These are phyloP conservation scores for Vanrija humicola DNA, from an alignment of 1,284 basidiomycete species.

Conservation along the genomic window DNA sequence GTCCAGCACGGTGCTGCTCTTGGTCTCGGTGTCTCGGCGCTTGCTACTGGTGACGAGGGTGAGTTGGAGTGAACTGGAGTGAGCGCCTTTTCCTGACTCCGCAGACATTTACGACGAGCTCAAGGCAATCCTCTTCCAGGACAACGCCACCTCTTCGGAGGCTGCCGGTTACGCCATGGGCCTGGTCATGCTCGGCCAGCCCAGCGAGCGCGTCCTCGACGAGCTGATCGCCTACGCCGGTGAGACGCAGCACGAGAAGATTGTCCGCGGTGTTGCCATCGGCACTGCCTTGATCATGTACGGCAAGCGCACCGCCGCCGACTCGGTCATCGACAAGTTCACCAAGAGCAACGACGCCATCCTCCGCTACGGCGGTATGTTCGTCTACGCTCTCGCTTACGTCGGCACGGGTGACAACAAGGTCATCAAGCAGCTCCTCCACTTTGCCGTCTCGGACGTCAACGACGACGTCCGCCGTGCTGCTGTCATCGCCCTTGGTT, in stretches of 20 bases:
- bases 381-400: slow-evolving; percentile 88
- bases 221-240: slow-evolving; percentile 93
- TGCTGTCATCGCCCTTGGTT: slow-evolving; percentile 88
- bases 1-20: slow-evolving; percentile 94
- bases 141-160: slow-evolving; percentile 91
- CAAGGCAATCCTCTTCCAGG: slow-evolving; percentile 79
- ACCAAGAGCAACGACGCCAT: slow-evolving; percentile 90
- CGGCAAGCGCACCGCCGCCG: slow-evolving; percentile 82
- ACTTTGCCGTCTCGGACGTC: slow-evolving; percentile 94
- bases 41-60: slow-evolving; percentile 77
- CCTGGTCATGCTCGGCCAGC: slow-evolving; percentile 89
- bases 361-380: slow-evolving; percentile 91
- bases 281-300: slow-evolving; percentile 88
- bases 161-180: slow-evolving; percentile 95
- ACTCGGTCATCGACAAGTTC: slow-evolving; percentile 68
- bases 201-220: slow-evolving; percentile 67
- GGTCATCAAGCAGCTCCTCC: slow-evolving; percentile 81
- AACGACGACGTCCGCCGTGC: slow-evolving; percentile 93
- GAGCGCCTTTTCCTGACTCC: background rate
- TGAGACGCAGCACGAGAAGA: slow-evolving; percentile 97
- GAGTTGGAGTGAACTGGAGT: slow-evolving; percentile 14
- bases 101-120: slow-evolving; percentile 83
- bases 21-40: slow-evolving; percentile 85
- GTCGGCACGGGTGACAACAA: slow-evolving; percentile 91
- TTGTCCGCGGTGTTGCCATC: slow-evolving; percentile 87